Evolutionary conservation across 2,329 filamentous ascomycete species (phyloP), one percentile per base, ranked within the genome.

Genomic region (Hypoxylon sp.): DNA sequence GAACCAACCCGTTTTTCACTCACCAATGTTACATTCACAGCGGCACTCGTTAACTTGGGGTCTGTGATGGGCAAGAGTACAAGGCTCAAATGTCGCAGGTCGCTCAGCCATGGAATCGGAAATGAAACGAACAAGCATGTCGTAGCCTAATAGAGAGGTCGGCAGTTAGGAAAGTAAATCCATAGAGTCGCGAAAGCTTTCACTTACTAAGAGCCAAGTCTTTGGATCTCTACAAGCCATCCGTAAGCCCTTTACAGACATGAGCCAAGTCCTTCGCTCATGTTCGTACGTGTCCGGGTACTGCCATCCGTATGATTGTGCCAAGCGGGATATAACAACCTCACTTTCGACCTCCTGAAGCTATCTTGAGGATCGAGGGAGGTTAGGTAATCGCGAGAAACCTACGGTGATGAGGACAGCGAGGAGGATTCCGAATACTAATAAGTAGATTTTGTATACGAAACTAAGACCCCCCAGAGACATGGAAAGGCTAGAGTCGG

Each of bases 281-380:
- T 51, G 50, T 50, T 64, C 65, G 46, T 52, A 68, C 13, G 56
- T 3, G 3, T 5, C 17, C 1, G 37, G 31, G 13, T 22, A 35
- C 39, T 44, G 24, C 60, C 55, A 61, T 17, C 51, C 55, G 8
- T 48, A 64, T 3, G 50, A 50, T 24, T 61, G 10, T 22, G 51
- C 55, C 13, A 68, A 17, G 17, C 17, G 51, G n/a, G 35, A 52
- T 47, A 64, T 3, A 11, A 46, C 31, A 33, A 48, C 26, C 13
- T 11, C 11, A 39, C 65, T 37, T 33, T 68, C 55, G 37, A 11
- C n/a, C 5, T 19, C 35, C 17, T 19, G 26, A 24, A 68, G 37
- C 55, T 33, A 57, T 8, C 19, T 19, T 3, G 60, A 65, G 11
- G 55, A 42, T 35, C 61, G 61, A 65, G 56, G 60, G 17, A 68